phyloP scores from a whole-genome alignment of 768 basidiomycete genomes.

The Gelatoporia subvermispora region DNA sequence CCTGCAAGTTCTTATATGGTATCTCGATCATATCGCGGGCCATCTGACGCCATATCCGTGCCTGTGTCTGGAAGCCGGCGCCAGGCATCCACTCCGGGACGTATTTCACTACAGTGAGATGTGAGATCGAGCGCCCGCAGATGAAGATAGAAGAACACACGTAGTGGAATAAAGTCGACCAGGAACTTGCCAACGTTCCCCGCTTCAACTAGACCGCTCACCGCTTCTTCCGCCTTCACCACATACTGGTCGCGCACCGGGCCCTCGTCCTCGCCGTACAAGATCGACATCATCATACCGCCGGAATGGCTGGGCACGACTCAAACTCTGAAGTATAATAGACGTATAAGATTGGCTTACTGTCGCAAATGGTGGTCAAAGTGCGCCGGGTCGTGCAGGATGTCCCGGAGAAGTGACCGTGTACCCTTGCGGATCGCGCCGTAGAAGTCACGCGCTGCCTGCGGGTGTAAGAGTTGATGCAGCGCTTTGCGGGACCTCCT shows the following conservation, averaged over 20 bases:
- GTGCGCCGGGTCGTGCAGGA: conserved; percentile 33
- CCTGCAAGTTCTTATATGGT: conserved; percentile 9
- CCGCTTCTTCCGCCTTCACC: conserved; percentile 33
- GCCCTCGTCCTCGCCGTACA: no score
- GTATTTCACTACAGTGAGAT: conserved; percentile 35
- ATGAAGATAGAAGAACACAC: conserved; percentile 14
- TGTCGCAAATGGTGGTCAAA: conserved; percentile 31
- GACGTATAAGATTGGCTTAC: conserved; percentile 25
- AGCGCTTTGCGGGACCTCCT: conserved; percentile 24
- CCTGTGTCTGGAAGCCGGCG: conserved; percentile 61
- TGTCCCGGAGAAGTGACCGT: conserved; percentile 27
- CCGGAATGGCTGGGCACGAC: not conserved
- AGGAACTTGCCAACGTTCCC: conserved; percentile 39
- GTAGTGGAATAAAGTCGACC: conserved; percentile 36
- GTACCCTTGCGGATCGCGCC: conserved; percentile 3
- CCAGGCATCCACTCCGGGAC: conserved; percentile 68
- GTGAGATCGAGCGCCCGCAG: conserved; percentile 20
- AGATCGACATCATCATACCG: not conserved
- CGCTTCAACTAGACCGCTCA: conserved; percentile 29
- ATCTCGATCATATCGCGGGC: conserved; percentile 14
- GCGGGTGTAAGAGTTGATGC: conserved; percentile 34
- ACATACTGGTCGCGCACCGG: conserved; percentile 37
- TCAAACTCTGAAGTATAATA: not conserved
- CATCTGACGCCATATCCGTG: conserved; percentile 40
- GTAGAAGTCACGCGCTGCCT: no score